These are phyloP conservation scores for Phenoliferia sp. DNA, from an alignment of 1,284 basidiomycete genomes.

Conservation along the genomic window DNA sequence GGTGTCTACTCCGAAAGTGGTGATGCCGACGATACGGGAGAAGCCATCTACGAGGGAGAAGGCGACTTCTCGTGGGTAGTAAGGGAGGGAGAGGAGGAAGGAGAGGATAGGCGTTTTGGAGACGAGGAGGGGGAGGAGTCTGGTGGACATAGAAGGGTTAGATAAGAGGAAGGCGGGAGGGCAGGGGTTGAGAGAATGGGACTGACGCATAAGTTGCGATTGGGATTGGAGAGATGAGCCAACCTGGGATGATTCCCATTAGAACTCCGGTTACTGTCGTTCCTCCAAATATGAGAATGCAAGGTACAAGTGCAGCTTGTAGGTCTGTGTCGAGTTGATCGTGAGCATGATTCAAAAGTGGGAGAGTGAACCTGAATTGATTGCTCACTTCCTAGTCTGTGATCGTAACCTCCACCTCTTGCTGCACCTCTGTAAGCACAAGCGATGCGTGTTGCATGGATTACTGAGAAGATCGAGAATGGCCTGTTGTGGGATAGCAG, in stretches of 20 bases:
- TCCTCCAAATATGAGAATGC: conserved; percentile 30
- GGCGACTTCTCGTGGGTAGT: conserved; percentile 26
- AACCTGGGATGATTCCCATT: conserved; percentile 27
- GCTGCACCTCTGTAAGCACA: conserved; percentile 29
- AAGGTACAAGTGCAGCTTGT: conserved; percentile 30
- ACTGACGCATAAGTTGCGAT: conserved; percentile 29
- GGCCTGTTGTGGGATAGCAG: conserved; percentile 13
- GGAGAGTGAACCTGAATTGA: too few relatives aligned
- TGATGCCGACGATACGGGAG: conserved; percentile 33
- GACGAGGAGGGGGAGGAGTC: conserved; percentile 27
- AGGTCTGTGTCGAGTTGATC: conserved; percentile 11
- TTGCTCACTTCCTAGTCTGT: conserved; percentile 24
- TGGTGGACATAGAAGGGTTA: not conserved
- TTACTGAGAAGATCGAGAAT: conserved; percentile 27
- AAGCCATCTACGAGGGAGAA: conserved; percentile 33
- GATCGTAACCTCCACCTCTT: conserved; percentile 23
- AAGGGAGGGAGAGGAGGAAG: conserved; percentile 22
- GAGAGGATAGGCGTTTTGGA: conserved; percentile 18
- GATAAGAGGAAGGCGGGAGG: not conserved
- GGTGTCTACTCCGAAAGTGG: conserved; percentile 32
- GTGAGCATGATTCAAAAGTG: too few relatives aligned
- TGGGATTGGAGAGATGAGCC: conserved; percentile 30
- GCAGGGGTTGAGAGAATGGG: not conserved
- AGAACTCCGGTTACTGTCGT: conserved; percentile 25
- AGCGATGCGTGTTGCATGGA: conserved; percentile 26